A percentile compares a stretch with the other conserved stretches of the same genome.
Evolutionary conservation across 2,329 filamentous ascomycete species (phyloP).

Genomic region (Penicillium sp.): DNA sequence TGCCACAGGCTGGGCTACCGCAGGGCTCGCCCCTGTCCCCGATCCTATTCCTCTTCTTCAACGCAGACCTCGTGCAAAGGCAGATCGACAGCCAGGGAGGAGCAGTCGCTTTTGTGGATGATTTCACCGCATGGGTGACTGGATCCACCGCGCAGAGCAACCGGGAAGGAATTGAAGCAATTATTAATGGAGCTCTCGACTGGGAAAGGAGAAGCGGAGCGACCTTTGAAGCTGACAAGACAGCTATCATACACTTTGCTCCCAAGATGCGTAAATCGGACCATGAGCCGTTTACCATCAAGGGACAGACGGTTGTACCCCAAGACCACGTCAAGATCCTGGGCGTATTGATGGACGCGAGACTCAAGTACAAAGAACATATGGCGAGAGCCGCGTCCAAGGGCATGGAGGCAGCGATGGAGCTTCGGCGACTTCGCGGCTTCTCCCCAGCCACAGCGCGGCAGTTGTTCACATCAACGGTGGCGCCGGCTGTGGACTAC

Average conservation of each 20-base stretch:
- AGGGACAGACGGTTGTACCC: background rate
- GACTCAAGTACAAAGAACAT: constrained; percentile 27
- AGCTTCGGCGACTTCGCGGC: constrained; percentile 7
- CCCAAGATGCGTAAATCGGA: background rate
- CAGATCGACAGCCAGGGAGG: background rate
- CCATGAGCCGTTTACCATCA: background rate
- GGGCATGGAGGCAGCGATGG: constrained; percentile 20
- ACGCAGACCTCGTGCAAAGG: constrained; percentile 6
- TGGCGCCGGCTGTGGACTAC: constrained; percentile 28
- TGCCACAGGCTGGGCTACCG: constrained; percentile 19
- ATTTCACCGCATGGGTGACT: constrained; percentile 9
- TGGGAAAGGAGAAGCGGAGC: constrained; percentile 33
- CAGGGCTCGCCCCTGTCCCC: constrained; percentile 26
- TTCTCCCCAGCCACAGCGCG: constrained; percentile 17
- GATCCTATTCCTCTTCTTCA: constrained; percentile 1
- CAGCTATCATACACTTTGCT: constrained; percentile 4
- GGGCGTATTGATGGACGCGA: constrained; percentile 18
- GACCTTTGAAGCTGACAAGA: constrained; percentile 35
- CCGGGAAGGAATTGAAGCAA: constrained; percentile 9
- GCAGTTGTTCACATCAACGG: constrained; percentile 20
- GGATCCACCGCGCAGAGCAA: background rate
- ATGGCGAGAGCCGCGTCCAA: constrained; percentile 24
- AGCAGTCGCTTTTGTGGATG: constrained; percentile 11
- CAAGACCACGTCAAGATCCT: background rate
- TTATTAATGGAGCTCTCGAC: constrained; percentile 15